A percentile compares a stretch with the other conserved stretches of the same genome.
phyloP scores from a whole-genome alignment of 2,329 filamentous ascomycete genomes.

The Sodiomyces alkalinus region DNA sequence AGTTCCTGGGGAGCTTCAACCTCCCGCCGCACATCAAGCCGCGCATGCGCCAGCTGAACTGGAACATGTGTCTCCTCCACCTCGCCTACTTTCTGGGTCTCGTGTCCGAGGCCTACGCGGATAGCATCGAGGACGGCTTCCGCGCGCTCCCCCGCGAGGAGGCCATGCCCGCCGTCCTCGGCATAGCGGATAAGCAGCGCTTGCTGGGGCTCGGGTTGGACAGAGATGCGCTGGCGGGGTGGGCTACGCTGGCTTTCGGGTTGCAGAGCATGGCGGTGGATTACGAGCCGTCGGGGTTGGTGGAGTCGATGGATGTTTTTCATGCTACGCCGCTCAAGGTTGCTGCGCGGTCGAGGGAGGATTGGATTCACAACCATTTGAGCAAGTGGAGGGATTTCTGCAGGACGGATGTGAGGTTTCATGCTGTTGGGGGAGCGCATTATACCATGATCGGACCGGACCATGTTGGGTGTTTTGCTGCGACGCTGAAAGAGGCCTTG shows the following conservation, averaged over 20 bases:
- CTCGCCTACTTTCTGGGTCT: conserved; percentile 24
- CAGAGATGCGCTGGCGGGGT: conserved; percentile 13
- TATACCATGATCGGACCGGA: too few species aligned
- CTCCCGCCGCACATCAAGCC: conserved; percentile 23
- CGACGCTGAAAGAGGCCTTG: too few species aligned
- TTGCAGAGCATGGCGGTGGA: conserved; percentile 18
- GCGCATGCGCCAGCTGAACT: conserved; percentile 23
- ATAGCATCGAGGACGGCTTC: not conserved
- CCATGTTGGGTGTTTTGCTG: too few species aligned
- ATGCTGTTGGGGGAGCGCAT: too few species aligned
- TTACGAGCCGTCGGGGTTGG: conserved; percentile 13
- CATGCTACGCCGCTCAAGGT: conserved; percentile 5
- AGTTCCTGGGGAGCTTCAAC: conserved; percentile 29
- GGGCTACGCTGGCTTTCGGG: conserved; percentile 19
- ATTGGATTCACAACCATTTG: conserved; percentile 5
- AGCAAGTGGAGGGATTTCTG: conserved; percentile 3
- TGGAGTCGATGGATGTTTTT: conserved; percentile 5
- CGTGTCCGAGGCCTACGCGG: conserved; percentile 15
- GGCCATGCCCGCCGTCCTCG: conserved; percentile 10
- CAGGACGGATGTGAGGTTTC: conserved; percentile 1
- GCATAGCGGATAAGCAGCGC: conserved; percentile 8
- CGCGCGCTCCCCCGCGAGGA: not conserved
- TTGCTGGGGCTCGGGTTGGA: conserved; percentile 17
- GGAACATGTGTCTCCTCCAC: conserved; percentile 21
- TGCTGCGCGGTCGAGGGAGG: conserved; percentile 3